Conservation (phyloP, 768 basidiomycete species). For the Glaciozyma antarctica region DNA sequence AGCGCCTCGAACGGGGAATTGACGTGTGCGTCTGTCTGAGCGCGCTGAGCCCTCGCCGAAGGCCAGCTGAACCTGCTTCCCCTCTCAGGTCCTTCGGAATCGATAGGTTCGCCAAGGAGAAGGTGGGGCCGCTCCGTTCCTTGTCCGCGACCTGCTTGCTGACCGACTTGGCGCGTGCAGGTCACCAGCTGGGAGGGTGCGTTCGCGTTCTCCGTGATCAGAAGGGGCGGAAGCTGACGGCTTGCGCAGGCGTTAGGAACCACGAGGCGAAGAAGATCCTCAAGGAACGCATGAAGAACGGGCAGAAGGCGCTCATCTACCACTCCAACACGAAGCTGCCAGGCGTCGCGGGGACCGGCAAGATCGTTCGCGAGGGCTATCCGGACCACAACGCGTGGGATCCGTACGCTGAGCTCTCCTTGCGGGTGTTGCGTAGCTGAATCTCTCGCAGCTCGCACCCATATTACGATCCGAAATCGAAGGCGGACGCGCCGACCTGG, state of each 20-base stretch:
- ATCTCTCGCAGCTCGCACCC: neutral
- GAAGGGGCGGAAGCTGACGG: neutral
- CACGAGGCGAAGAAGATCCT: slow-evolving; percentile 32
- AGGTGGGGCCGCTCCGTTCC: too few species aligned
- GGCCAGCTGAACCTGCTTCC: too few species aligned
- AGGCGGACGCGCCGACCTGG: slow-evolving; percentile 69
- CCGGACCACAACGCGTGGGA: slow-evolving; percentile 58
- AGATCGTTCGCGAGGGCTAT: slow-evolving; percentile 76
- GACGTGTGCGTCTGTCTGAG: too few species aligned
- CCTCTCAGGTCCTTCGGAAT: too few species aligned
- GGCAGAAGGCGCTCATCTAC: slow-evolving; percentile 46
- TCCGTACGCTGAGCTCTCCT: slow-evolving; percentile 33
- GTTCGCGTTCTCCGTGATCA: neutral
- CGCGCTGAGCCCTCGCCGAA: too few species aligned
- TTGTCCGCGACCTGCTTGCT: too few species aligned
- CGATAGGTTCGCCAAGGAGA: too few species aligned
- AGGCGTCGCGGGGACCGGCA: slow-evolving; percentile 74
- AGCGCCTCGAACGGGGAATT: too few species aligned
- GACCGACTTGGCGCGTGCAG: neutral
- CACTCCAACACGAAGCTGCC: slow-evolving; percentile 70
- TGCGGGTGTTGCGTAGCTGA: neutral
- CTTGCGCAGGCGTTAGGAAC: slow-evolving; percentile 17
- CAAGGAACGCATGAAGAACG: slow-evolving; percentile 24
- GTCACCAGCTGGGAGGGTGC: slow-evolving; percentile 26
- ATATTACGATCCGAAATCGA: slow-evolving; percentile 52